These are phyloP conservation scores for Exophiala oligosperma DNA, from an alignment of 2,329 filamentous ascomycete genomes.

Conservation along the genomic window DNA sequence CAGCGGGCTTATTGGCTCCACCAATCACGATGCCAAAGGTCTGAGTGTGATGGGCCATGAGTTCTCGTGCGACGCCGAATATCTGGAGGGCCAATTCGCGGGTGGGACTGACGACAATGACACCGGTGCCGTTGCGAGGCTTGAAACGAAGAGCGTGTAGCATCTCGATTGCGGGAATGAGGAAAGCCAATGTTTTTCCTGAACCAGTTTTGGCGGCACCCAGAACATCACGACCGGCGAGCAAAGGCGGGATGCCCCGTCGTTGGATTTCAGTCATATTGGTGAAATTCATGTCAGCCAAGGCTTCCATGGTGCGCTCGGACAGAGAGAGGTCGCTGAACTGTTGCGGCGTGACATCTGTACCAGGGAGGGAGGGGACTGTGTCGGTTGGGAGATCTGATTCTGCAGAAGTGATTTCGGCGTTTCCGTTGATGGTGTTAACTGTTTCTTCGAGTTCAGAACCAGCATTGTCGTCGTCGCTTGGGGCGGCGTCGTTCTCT, in stretches of 20 bases:
- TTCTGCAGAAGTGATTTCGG: slow-evolving; percentile 26
- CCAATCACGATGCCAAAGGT: slow-evolving; percentile 96
- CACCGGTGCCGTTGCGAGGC: slow-evolving; percentile 88
- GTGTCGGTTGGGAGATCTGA: slow-evolving; percentile 53
- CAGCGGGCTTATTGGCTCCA: slow-evolving; percentile 84
- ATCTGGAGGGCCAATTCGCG: slow-evolving; percentile 94
- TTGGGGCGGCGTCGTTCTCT: slow-evolving; percentile 36
- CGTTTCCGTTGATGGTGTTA: slow-evolving; percentile 25
- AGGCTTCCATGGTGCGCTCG: slow-evolving; percentile 83
- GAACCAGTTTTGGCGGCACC: slow-evolving; percentile 95
- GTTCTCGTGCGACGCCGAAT: slow-evolving; percentile 88
- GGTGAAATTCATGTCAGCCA: slow-evolving; percentile 87
- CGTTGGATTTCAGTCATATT: slow-evolving; percentile 95
- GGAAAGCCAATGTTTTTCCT: slow-evolving; percentile 91
- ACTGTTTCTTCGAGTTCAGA: slow-evolving; percentile 36
- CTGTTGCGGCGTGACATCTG: slow-evolving; percentile 63
- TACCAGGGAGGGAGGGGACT: slow-evolving; percentile 57
- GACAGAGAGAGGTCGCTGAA: slow-evolving; percentile 84
- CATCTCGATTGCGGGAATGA: slow-evolving; percentile 94
- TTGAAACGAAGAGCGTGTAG: slow-evolving; percentile 88
- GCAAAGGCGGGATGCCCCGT: slow-evolving; percentile 79
- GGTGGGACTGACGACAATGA: slow-evolving; percentile 89
- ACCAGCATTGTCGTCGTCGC: slow-evolving; percentile 30
- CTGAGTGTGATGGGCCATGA: slow-evolving; percentile 91
- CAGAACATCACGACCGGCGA: slow-evolving; percentile 88